These are phyloP conservation scores for Ceriops tagal DNA, from an alignment of 345 rosid species.

Conservation along the genomic window DNA sequence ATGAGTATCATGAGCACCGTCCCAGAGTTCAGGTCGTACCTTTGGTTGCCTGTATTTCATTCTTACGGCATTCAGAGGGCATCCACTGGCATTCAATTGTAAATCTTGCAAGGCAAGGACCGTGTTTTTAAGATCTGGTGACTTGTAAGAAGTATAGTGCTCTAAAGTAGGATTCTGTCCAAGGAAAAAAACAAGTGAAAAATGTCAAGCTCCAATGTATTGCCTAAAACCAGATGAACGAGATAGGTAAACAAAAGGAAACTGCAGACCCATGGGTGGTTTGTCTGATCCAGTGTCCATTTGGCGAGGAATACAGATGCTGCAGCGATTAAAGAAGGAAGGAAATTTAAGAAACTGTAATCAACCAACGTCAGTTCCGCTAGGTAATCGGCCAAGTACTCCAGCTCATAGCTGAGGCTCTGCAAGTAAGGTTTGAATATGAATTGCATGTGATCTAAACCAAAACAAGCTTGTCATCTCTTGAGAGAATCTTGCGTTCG, in stretches of 20 bases:
- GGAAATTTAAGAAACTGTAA: slow-evolving; percentile 53
- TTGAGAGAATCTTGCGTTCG: too few relatives aligned
- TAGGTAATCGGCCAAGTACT: slow-evolving; percentile 70
- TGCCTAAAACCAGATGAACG: slow-evolving; percentile 2
- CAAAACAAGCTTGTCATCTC: too few relatives aligned
- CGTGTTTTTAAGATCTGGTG: slow-evolving; percentile 50
- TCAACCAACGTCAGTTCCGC: slow-evolving; percentile 75
- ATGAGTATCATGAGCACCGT: neutral
- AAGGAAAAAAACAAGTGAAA: neutral
- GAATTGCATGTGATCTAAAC: too few relatives aligned
- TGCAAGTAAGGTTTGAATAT: slow-evolving; percentile 32
- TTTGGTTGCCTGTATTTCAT: slow-evolving; percentile 66
- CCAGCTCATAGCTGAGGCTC: slow-evolving; percentile 69
- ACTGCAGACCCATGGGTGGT: slow-evolving; percentile 79
- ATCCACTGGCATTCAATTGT: slow-evolving; percentile 57
- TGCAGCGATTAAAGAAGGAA: slow-evolving; percentile 85
- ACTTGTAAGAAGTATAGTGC: slow-evolving; percentile 64
- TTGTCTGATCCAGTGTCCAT: slow-evolving; percentile 83
- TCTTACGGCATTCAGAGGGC: slow-evolving; percentile 68
- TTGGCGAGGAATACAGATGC: slow-evolving; percentile 86
- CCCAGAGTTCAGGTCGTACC: slow-evolving; percentile 39
- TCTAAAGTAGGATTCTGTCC: slow-evolving; percentile 83
- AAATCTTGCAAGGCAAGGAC: slow-evolving; percentile 60
- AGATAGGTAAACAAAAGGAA: slow-evolving; percentile 12
- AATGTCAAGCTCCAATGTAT: neutral